These are phyloP conservation scores for Pontederia paniculata DNA, from an alignment of 176 grass and related monocot species.

Conservation along the genomic window DNA sequence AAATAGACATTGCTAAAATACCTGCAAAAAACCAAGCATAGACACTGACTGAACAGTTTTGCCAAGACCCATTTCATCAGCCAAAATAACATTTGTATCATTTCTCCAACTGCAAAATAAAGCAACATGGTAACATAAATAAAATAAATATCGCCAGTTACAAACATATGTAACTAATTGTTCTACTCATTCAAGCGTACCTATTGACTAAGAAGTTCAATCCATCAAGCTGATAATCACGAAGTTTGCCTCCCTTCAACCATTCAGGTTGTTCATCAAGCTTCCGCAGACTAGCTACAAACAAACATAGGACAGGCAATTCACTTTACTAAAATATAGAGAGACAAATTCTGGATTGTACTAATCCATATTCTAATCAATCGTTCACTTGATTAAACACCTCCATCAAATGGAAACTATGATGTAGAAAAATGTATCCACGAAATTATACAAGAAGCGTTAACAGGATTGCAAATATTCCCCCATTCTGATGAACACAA, in stretches of 20 bases:
- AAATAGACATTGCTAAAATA: slow-evolving; percentile 22
- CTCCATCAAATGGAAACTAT: no score
- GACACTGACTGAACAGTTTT: slow-evolving; percentile 99
- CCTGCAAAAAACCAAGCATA: slow-evolving; percentile 92
- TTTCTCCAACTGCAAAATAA: slow-evolving; percentile 76
- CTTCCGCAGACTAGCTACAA: slow-evolving; percentile 93
- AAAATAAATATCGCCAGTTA: slow-evolving; percentile 10
- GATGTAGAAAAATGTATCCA: no score
- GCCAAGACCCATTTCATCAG: slow-evolving; percentile 99
- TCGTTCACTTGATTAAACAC: no score
- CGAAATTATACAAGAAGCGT: no score
- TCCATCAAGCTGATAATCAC: slow-evolving; percentile 99
- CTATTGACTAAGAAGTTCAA: slow-evolving; percentile 98
- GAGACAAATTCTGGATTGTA: no score
- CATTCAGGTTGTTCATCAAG: slow-evolving; percentile 95
- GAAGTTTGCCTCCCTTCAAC: slow-evolving; percentile 92
- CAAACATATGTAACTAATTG: slow-evolving; percentile 12
- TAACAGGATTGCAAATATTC: no score
- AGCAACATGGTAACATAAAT: slow-evolving; percentile 15
- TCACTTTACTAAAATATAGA: no score
- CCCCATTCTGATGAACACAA: no score
- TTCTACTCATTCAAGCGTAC: slow-evolving; percentile 24
- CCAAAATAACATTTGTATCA: slow-evolving; percentile 99
- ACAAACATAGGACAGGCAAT: neutral
- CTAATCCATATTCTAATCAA: no score